Evolutionary conservation across 495 filamentous ascomycete species (phyloP), one percentile per base, ranked within the genome.

Genomic region (Trichoderma asperelloides): DNA sequence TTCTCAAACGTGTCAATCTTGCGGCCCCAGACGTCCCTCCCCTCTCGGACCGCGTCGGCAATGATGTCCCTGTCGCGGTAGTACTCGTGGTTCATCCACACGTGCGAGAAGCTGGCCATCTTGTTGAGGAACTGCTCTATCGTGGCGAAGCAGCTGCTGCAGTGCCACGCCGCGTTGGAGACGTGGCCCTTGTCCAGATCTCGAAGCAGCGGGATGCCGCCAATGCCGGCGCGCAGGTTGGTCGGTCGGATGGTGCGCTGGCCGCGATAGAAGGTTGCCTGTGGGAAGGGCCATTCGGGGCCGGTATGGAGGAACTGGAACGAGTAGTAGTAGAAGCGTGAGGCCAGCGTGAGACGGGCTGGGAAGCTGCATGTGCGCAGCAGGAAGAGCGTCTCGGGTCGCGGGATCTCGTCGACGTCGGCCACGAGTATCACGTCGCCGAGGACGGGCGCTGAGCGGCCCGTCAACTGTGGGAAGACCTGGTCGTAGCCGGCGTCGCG

Each of bases 331-430:
- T 85, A 85, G 73, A 84, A 85, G 28, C 76, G 70, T 27, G 75
- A 80, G 18, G 78, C 72, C n/a, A 86, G 77, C 7, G 84, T 86
- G 28, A 84, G 73, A 12, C 84, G 79, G 13, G 75, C 77, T 0
- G 84, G 83, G 72, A 85, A 84, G 3, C 63, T 66, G 74, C 84
- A 86, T 6, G 77, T 75, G 2, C 79, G 78, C 0, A 86, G 76
- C 2, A 80, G 66, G 9, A 71, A 67, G 15, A 86, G 68, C 0
- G 80, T 77, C 41, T 73, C 74, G 1, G 82, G 81, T 3, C 81
- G 81, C 8, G 82, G 75, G 63, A 85, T 78, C 67, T 86, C 84
- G 72, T 85, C 82, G 49, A 84, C 76, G 71, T 85, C 83, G 49
- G 77, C 75, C 27, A 82, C 76, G 67, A 82, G 71, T 39, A 81